Conservation (phyloP, 176 grass and related monocot species). For the Tillandsia fasciculata region DNA sequence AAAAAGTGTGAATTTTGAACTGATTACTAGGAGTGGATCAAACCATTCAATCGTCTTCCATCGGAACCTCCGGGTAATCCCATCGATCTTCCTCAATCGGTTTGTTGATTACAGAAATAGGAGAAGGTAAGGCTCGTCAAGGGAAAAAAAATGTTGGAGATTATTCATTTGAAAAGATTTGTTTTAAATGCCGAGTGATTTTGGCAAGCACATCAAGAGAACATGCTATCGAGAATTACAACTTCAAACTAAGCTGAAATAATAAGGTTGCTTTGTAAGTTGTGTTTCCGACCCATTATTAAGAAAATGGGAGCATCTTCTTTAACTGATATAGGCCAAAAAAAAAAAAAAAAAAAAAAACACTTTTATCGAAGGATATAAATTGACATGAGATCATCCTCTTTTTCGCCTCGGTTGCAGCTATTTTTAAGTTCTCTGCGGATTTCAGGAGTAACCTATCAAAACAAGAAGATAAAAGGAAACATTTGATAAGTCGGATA, state of each 20-base stretch:
- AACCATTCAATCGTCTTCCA: constrained; percentile 70
- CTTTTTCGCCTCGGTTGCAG: constrained; percentile 55
- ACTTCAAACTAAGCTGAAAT: not conserved
- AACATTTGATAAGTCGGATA: constrained; percentile 2
- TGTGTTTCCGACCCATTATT: not conserved
- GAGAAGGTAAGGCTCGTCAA: constrained; percentile 51
- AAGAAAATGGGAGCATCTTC: too few relatives aligned
- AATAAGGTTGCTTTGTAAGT: not conserved
- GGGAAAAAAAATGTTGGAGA: constrained; percentile 19
- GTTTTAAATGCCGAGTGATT: not conserved
- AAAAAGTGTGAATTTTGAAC: not conserved
- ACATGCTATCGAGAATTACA: not conserved
- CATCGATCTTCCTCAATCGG: constrained; percentile 77
- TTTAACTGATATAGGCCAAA: too few relatives aligned
- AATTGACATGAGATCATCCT: constrained; percentile 30
- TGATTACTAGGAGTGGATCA: not conserved
- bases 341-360: too few relatives aligned
- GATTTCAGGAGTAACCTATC: constrained; percentile 87
- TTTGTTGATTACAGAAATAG: constrained; percentile 56
- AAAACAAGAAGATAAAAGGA: constrained; percentile 1
- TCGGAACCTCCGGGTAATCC: constrained; percentile 68
- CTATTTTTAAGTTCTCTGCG: constrained; percentile 59
- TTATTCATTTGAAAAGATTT: not conserved
- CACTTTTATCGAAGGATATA: constrained; percentile 16
- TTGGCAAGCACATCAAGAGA: not conserved